A percentile compares a stretch with the other conserved stretches of the same genome.
Evolutionary conservation across 352 stramenopile genomes (phyloP).

Genomic region (Halophytophthora polymorphica): DNA sequence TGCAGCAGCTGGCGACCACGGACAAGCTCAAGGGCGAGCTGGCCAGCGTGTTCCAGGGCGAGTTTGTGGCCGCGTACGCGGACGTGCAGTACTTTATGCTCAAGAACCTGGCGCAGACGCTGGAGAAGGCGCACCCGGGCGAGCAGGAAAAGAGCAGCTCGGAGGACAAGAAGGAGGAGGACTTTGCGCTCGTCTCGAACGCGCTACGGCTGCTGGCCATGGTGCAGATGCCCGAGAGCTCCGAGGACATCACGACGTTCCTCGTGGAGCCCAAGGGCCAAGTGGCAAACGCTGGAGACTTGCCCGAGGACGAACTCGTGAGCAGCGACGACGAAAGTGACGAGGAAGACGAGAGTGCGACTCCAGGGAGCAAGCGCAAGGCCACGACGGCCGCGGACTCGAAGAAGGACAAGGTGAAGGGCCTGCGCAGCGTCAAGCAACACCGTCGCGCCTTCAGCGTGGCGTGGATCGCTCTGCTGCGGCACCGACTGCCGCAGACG

Average conservation of each 20-base stretch:
- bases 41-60: constrained; percentile 81
- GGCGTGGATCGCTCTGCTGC: constrained; percentile 76
- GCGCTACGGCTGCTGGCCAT: constrained; percentile 64
- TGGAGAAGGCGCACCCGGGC: constrained; percentile 32
- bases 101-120: constrained; percentile 62
- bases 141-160: constrained; percentile 29
- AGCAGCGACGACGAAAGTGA: constrained; percentile 47
- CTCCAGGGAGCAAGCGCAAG: constrained; percentile 50
- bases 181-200: constrained; percentile 63
- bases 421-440: constrained; percentile 65
- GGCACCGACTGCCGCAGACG: constrained; percentile 63
- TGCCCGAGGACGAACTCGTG: constrained; percentile 37
- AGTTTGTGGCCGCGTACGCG: constrained; percentile 78
- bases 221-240: constrained; percentile 67
- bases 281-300: constrained; percentile 2
- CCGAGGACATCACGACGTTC: constrained; percentile 66
- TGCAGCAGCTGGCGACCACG: constrained; percentile 61
- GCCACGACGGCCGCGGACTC: constrained; percentile 17
- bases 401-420: constrained; percentile 39
- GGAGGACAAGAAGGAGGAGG: constrained; percentile 36
- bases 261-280: constrained; percentile 41
- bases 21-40: constrained; percentile 81
- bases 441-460: constrained; percentile 76
- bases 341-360: constrained; percentile 27
- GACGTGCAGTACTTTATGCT: constrained; percentile 90